These are phyloP conservation scores for Xylaria sp. DNA, from an alignment of 2,329 filamentous ascomycete species.

Conservation along the genomic window DNA sequence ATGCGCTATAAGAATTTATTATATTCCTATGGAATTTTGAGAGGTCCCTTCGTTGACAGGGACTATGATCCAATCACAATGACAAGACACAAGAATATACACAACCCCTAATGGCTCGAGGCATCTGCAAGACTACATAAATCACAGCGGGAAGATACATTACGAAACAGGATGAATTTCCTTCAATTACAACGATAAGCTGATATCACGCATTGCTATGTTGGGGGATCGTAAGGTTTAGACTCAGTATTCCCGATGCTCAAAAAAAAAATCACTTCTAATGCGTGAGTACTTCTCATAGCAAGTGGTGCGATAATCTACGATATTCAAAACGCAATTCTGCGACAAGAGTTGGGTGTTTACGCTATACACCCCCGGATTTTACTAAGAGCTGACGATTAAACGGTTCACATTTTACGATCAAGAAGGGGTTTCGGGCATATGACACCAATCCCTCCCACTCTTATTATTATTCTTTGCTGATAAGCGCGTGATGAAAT, in stretches of 20 bases:
- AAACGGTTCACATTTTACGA: no score
- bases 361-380: no score
- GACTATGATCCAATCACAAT: neutral
- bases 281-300: neutral
- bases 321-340: neutral
- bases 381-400: no score
- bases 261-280: neutral
- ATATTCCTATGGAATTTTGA: neutral
- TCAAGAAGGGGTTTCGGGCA: neutral
- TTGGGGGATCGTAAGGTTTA: no score
- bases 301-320: neutral
- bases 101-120: neutral
- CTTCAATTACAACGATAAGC: neutral
- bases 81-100: neutral
- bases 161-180: neutral
- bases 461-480: neutral
- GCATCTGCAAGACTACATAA: neutral
- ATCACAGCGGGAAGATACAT: neutral
- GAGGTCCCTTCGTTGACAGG: neutral
- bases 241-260: neutral
- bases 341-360: no score
- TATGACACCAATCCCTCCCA: neutral
- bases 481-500: neutral
- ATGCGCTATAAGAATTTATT: neutral
- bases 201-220: neutral